Conservation (phyloP, 441 rosid genomes). For the Melastoma candidum region DNA sequence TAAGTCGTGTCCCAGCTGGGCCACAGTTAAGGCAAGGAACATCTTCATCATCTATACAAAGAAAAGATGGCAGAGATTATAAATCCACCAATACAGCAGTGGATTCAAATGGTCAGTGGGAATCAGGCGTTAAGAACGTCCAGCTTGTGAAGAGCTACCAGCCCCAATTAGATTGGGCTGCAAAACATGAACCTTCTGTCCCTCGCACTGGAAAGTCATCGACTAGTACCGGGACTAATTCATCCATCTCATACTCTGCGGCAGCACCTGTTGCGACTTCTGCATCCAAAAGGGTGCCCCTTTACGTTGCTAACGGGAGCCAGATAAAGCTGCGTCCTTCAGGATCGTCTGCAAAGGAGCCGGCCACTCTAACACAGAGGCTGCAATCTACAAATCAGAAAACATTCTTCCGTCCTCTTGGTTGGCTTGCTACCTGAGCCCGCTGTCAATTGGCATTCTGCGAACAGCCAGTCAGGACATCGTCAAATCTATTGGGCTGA, state of each 20-base stretch:
- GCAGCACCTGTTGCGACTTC: slow-evolving; percentile 50
- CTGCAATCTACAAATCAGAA: slow-evolving; percentile 46
- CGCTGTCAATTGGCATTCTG: slow-evolving; percentile 31
- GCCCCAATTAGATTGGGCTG: slow-evolving; percentile 48
- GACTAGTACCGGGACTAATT: slow-evolving; percentile 35
- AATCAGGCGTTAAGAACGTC: slow-evolving; percentile 32
- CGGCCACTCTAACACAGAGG: slow-evolving; percentile 62
- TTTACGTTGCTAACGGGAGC: slow-evolving; percentile 33
- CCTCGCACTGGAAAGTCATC: slow-evolving; percentile 49
- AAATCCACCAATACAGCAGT: slow-evolving; percentile 43
- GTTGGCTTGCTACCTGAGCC: slow-evolving; percentile 21
- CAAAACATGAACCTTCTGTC: slow-evolving; percentile 43
- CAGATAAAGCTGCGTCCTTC: slow-evolving; percentile 44
- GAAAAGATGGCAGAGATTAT: slow-evolving; percentile 59
- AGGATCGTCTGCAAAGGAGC: slow-evolving; percentile 39
- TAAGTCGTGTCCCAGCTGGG: slow-evolving; percentile 32
- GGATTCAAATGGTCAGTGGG: slow-evolving; percentile 22
- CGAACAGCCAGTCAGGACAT: slow-evolving; percentile 29
- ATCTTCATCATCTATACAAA: slow-evolving; percentile 31
- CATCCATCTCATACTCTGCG: slow-evolving; percentile 43
- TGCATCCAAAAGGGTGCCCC: slow-evolving; percentile 43
- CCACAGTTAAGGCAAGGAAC: slow-evolving; percentile 28
- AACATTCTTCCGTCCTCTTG: slow-evolving; percentile 37
- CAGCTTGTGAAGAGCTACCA: slow-evolving; percentile 56
- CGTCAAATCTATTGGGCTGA: slow-evolving; percentile 47